Evolutionary conservation across 768 basidiomycete species (phyloP).

Genomic region (Boletus insuetus): DNA sequence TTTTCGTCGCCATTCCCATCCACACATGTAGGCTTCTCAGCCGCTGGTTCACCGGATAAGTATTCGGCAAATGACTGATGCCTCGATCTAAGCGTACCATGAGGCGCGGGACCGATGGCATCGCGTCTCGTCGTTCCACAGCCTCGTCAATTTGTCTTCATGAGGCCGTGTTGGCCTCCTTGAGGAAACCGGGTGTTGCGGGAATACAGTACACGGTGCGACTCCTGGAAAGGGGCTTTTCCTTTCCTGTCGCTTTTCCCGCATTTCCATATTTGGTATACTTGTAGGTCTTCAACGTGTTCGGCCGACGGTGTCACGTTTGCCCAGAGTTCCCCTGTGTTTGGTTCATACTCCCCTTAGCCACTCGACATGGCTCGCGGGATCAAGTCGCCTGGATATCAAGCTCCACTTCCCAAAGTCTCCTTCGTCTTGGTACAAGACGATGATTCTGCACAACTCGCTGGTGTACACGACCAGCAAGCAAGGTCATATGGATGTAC

Average conservation of each 20-base stretch:
- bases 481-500: slow-evolving; percentile 72
- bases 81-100: no score
- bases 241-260: slow-evolving; percentile 5
- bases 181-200: no score
- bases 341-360: neutral
- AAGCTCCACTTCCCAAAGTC: slow-evolving; percentile 56
- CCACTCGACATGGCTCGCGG: slow-evolving; percentile 38
- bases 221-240: neutral
- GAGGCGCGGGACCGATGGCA: neutral
- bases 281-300: neutral
- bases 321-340: slow-evolving; percentile 24
- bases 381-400: slow-evolving; percentile 34
- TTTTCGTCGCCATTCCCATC: neutral
- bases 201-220: no score
- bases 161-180: no score
- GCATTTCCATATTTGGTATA: slow-evolving; percentile 22
- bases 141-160: neutral
- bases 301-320: slow-evolving; percentile 14
- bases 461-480: slow-evolving; percentile 61
- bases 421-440: slow-evolving; percentile 65
- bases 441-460: slow-evolving; percentile 56
- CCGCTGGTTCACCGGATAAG: neutral
- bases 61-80: neutral
- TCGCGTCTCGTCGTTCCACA: neutral
- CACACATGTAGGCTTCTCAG: neutral